phyloP scores from a whole-genome alignment of 768 basidiomycete genomes.

The Russula foetens region DNA sequence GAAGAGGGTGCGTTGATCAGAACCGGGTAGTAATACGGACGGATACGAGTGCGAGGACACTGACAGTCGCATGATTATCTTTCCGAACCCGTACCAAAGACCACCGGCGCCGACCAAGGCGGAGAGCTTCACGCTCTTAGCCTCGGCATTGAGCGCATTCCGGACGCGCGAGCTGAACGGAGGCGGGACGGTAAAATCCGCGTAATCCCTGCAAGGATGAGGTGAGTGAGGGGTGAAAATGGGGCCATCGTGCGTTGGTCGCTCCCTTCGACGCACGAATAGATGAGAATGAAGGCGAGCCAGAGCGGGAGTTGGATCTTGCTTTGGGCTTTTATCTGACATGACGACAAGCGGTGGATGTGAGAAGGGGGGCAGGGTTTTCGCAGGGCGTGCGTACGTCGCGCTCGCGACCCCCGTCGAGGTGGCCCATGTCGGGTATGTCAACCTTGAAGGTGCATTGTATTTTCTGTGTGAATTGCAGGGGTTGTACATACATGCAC shows the following conservation, averaged over 20 bases:
- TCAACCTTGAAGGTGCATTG: constrained; percentile 89
- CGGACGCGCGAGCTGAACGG: constrained; percentile 71
- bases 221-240: not conserved
- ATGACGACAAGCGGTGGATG: not conserved
- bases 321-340: constrained; percentile 64
- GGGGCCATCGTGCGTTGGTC: no score
- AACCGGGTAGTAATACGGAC: not conserved
- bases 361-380: not conserved
- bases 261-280: constrained; percentile 45
- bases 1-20: not conserved
- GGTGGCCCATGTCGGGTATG: constrained; percentile 80
- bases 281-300: constrained; percentile 81
- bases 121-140: constrained; percentile 75
- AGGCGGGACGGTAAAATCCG: constrained; percentile 76
- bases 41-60: constrained; percentile 20
- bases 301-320: constrained; percentile 85
- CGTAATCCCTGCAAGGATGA: constrained; percentile 65
- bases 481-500: not conserved
- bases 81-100: constrained; percentile 89
- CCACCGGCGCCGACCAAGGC: constrained; percentile 82
- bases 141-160: constrained; percentile 84
- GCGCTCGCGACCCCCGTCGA: constrained; percentile 77
- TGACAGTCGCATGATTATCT: constrained; percentile 77
- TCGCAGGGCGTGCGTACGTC: constrained; percentile 40
- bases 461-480: constrained; percentile 53